These are phyloP conservation scores for Tirmania nivea DNA, from an alignment of 495 filamentous ascomycete genomes.

Conservation along the genomic window DNA sequence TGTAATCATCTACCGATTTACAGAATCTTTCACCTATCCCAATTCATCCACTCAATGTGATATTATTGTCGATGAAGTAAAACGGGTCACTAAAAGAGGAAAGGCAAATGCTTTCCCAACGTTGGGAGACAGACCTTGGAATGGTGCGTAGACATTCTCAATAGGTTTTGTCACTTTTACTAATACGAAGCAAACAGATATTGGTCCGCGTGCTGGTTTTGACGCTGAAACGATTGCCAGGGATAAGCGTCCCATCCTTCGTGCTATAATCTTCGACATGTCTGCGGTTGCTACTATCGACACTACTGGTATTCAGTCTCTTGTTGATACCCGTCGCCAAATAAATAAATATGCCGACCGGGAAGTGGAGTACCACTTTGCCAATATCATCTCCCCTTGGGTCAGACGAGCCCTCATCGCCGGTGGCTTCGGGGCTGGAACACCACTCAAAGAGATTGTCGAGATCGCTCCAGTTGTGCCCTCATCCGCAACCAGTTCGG, in stretches of 20 bases:
- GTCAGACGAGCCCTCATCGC: slow-evolving; percentile 28
- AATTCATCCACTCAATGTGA: slow-evolving; percentile 30
- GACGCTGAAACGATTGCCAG: slow-evolving; percentile 19
- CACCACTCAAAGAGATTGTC: neutral
- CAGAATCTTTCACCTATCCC: slow-evolving; percentile 31
- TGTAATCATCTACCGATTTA: slow-evolving; percentile 31
- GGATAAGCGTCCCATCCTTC: slow-evolving; percentile 25
- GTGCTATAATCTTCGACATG: slow-evolving; percentile 30
- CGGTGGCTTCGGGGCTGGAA: slow-evolving; percentile 26
- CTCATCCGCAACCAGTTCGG: neutral
- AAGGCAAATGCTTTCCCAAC: slow-evolving; percentile 12
- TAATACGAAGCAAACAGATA: neutral
- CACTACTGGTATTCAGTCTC: slow-evolving; percentile 27
- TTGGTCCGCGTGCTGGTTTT: slow-evolving; percentile 14
- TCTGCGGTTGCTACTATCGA: slow-evolving; percentile 28
- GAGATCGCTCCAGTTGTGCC: slow-evolving; percentile 11
- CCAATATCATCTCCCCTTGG: slow-evolving; percentile 28
- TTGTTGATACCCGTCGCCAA: slow-evolving; percentile 29
- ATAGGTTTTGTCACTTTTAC: neutral
- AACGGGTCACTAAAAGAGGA: slow-evolving; percentile 20
- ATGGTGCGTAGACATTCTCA: neutral
- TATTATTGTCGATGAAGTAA: slow-evolving; percentile 24
- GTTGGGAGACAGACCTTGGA: slow-evolving; percentile 9
- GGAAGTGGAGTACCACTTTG: slow-evolving; percentile 32
- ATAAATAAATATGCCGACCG: slow-evolving; percentile 28